Base-by-base conservation (phyloP, 176 grass and related monocot genomes). In the Stipa capillata region DNA sequence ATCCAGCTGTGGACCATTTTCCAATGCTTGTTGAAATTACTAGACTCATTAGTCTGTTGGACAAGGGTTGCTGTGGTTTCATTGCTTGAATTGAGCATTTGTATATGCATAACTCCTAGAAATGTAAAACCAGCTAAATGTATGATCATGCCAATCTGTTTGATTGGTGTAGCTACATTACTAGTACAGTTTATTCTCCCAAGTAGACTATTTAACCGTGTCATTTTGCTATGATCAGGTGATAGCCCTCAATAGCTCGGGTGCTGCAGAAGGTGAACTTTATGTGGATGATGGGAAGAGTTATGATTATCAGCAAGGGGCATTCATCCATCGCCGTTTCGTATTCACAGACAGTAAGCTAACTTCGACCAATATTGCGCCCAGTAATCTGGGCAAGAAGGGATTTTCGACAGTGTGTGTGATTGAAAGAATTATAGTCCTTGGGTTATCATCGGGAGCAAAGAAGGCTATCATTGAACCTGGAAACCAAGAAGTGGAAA, bases 231-330 rank as follows among this genome's bases (percentile, higher is more conserved):
- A 52, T 76, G 14, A 70, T 81, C 87, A 97, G 94, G 91, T 94
- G 62, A 88, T 97, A 84, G 91, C 94, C 51, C 89, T 97, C 51
- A 88, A 97, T 83, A 86, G 89, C 66, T 92, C 89, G 11, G 71
- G 86, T 47, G 84, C 87, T 69, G 94, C 91, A 60, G 91, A 97
- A 92, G 94, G 94, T 3, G 89, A 97, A 66, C 91, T 97, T 76
- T 97, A 97, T 75, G 74, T 94, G 32, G 94, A 97, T 69, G 94
- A 97, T 80, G 94, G 94, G 45, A 92, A 90, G 84, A 97, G 85
- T 78, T 97, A 79, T 79, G 89, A 97, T 67, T 94, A 89, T 61
- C 82, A 90, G 76, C 61, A 92, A 71, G 94, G 94, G 67, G 91
- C 89, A 73, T 94, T 94, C 85, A 92, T 97, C 64, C 87, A 94